Base-by-base conservation (phyloP, 192 early-diverging fungal species). In the Chytriomyces hyalinus region DNA sequence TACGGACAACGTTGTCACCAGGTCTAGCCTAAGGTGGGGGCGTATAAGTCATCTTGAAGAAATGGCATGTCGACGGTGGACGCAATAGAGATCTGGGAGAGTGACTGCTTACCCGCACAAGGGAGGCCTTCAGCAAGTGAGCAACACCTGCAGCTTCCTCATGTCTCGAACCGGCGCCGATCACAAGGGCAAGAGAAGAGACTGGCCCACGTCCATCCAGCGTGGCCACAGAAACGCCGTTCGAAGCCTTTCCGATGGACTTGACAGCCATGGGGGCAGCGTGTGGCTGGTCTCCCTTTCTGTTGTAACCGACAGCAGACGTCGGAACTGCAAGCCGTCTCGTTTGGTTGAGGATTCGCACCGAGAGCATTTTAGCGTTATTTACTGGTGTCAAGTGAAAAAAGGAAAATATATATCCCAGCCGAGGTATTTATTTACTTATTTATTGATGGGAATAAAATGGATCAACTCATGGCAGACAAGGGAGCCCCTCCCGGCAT, bases 81-180 rank as follows among this genome's bases (percentile, higher is more conserved):
- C n/a, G 8, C 65, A 8, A 15, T 44, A 67, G 65, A 73, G 62
- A 13, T 10, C 24, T 9, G 4, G 7, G 53, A 48, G 2, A 61
- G 48, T 45, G 51, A n/a, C 57, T 57, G 13, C 81, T 73, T 87
- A 93, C 93, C 90, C 92, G 92, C 87, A 98, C 92, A 22, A 94
- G 90, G 78, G 91, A 93, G 79, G 90, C 93, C 91, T 98, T 96
- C 75, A 94, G 88, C 76, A 91, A 93, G 86, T 97, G 95, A 45
- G 97, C 93, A 6, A 91, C 93, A 70, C 96, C 96, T 8, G 92
- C 85, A 70, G 87, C 89, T n/a, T 87, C 84, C 84, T 99, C 97
- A 82, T 87, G 88, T 50, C 96, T 89, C 62, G 93, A 85, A 51
- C 97, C 97, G 48, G 92, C 94, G 70, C 93, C 93, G 72, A 97